Base-by-base conservation (phyloP, 192 early-diverging fungal genomes). In the Umbelopsis ramanniana region DNA sequence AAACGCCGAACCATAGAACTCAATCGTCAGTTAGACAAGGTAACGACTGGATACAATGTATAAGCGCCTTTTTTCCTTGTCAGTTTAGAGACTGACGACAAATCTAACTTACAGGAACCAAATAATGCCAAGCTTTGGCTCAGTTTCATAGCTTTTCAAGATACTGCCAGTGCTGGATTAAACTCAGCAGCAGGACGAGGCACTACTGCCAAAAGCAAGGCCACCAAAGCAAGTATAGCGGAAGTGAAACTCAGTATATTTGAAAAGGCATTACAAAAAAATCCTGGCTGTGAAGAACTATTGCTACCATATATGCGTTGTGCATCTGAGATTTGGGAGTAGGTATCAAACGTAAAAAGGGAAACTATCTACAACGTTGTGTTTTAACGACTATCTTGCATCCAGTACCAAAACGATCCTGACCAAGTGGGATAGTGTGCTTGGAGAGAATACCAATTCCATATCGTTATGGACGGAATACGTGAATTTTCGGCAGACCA, bases 231-330 rank as follows among this genome's bases (percentile, higher is more conserved):
- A 9, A 79, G 84, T 24, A 60, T 87, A n/a, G 67, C 70, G 19
- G 87, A 85, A 50, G 75, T 89, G 46, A 86, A 84, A 46, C 37
- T 87, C 0, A 87, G 87, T 26, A 85, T 87, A 40, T 85, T 81
- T 71, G 87, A 89, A 70, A 83, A 82, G 24, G 85, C 87, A 6
- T 26, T 86, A 14, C 72, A 80, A 11, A 66, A 73, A n/a, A 89
- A 89, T 53, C 85, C 87, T 0, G 76, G 74, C 5, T 67, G 79
- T 66, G 77, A 85, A 26, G 63, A 72, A 2, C 52, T 89, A 0
- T 54, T 84, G 26, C 47, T 84, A 11, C 76, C 70, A 15, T 89
- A 87, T 73, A 71, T 89, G 50, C 71, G 76, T 19, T 85, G 81
- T 35, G 83, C 82, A 50, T 79, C 74, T 46, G 76, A 80, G 26